Evolutionary conservation across 108 stramenopile species (phyloP), one percentile per base, ranked within the genome.

Genomic region (Phaeodactylum tricornutum): DNA sequence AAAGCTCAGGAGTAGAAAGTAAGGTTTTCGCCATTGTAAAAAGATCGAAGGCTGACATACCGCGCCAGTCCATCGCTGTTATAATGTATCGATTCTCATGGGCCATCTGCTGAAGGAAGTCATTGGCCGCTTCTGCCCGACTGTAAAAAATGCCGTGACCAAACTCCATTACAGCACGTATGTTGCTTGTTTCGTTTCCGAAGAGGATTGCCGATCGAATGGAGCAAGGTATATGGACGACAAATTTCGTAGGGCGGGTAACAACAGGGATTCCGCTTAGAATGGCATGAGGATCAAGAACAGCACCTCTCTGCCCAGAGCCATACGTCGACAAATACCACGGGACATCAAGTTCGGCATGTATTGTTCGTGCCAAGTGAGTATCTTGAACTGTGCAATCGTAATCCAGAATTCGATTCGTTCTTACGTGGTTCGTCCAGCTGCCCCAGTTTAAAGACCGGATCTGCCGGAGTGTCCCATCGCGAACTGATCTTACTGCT

Each of bases 101-200:
- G 29, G 71, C 73, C 62, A 73, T 42, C 47, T 28, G 57, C 4
- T 29, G 47, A 0, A 71, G 29, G 29, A 63, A 71, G 9, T 38
- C 16, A 32, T 60, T 47, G 0, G 22, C 22, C 15, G 66, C 43
- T 55, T 80, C 74, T 11, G 2, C 53, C 5, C 81, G 65, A 52
- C 57, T 67, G 35, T 55, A 68, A 28, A 89, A 84, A 28, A 89
- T 61, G 6, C 82, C 82, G 55, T 89, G 87, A 12, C 87, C 87
- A 52, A 60, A 83, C 35, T 89, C 79, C 43, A 89, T 58, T 19
- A 84, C 58, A 9, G 75, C 63, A 14, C 67, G 49, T 14, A 81
- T 16, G 6, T 16, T 49, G 30, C 16, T 62, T 72, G 33, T 59
- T 11, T 33, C 29, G 1, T 43, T 15, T 42, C 31, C 42, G 26